Percentiles rank a stretch among this genome's conserved stretches.
Evolutionary conservation across 208 protist species (phyloP).

Genomic region (Strigomonas culicis): DNA sequence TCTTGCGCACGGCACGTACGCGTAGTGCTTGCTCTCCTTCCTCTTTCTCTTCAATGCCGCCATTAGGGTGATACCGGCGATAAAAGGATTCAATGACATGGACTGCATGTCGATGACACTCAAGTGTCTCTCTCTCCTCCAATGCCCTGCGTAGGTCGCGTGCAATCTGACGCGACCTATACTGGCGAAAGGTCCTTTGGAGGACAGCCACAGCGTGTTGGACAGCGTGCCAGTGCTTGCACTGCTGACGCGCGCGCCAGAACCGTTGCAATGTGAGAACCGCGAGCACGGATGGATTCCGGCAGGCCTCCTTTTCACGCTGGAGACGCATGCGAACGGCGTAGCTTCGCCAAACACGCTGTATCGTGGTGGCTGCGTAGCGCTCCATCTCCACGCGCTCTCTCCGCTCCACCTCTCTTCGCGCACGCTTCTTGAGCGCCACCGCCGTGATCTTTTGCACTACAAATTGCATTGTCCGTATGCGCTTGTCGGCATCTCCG

Average conservation of each 20-base stretch:
- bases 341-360: slow-evolving; percentile 60
- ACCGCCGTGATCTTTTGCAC: slow-evolving; percentile 50
- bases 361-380: slow-evolving; percentile 54
- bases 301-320: not conserved
- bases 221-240: not conserved
- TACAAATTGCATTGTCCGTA: slow-evolving; percentile 50
- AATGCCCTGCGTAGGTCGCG: not conserved
- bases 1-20: not conserved
- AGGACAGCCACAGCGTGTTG: not conserved
- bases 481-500: slow-evolving; percentile 7
- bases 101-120: not conserved
- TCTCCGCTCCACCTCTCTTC: slow-evolving; percentile 24
- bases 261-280: slow-evolving; percentile 38
- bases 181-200: not conserved
- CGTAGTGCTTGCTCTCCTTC: not conserved
- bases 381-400: slow-evolving; percentile 13
- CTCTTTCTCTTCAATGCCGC: not conserved
- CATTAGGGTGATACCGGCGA: not conserved
- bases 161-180: not conserved
- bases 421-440: slow-evolving; percentile 37
- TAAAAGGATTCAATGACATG: slow-evolving; percentile 2
- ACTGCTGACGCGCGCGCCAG: slow-evolving; percentile 25
- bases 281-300: slow-evolving; percentile 1
- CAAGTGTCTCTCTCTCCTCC: not conserved
- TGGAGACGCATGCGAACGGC: not conserved